These are phyloP conservation scores for Vitis rupestris DNA, from an alignment of 164 flowering plant genomes.

Conservation along the genomic window DNA sequence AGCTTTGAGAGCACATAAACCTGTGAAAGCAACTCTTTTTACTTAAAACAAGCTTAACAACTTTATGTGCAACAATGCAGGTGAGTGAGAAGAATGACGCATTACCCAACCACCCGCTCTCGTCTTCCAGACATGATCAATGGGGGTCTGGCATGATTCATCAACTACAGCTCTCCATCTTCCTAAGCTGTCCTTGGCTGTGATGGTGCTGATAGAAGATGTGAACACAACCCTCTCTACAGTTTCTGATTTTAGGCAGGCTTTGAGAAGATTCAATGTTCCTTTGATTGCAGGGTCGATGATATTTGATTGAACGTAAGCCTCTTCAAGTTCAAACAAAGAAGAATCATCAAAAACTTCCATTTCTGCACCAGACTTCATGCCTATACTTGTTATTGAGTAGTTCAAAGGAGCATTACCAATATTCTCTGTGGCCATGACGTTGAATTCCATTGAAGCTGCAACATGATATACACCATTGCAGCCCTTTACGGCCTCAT, in stretches of 20 bases:
- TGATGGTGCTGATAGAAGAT: conserved; percentile 72
- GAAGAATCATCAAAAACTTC: not conserved
- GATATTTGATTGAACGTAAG: conserved; percentile 42
- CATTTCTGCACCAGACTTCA: too few relatives aligned
- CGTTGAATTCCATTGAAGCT: conserved; percentile 60
- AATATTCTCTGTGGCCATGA: conserved; percentile 14
- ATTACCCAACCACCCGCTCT: conserved; percentile 76
- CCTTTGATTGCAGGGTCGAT: conserved; percentile 66
- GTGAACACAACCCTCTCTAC: conserved; percentile 67
- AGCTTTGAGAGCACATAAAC: conserved; percentile 70
- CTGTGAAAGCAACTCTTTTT: conserved; percentile 22
- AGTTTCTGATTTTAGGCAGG: conserved; percentile 50
- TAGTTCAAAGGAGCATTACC: conserved; percentile 20
- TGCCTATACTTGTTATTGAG: not conserved
- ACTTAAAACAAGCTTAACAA: not conserved
- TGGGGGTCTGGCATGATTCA: conserved; percentile 56
- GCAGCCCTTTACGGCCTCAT: conserved; percentile 67
- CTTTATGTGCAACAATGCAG: not conserved
- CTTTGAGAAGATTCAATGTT: conserved; percentile 53
- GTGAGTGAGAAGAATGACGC: not conserved
- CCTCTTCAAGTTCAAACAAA: conserved; percentile 31
- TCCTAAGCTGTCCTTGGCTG: conserved; percentile 51
- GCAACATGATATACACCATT: conserved; percentile 80
- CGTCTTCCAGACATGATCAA: conserved; percentile 39
- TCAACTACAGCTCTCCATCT: conserved; percentile 53